Evolutionary conservation across 805 yeast genomes (phyloP), one percentile per base, ranked within the genome.

Genomic region (Tetrapisispora taiwanensis): DNA sequence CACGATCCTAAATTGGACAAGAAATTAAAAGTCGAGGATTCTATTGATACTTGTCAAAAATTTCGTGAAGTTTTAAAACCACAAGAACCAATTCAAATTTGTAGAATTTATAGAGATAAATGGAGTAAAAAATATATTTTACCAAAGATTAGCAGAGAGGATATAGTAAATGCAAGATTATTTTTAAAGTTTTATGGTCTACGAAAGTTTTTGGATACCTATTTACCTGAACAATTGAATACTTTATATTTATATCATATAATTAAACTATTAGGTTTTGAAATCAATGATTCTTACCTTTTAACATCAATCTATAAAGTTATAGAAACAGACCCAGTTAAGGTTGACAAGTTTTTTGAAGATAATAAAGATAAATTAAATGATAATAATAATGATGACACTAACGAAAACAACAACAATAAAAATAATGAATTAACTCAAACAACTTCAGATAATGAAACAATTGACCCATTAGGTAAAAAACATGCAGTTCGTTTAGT

Each of bases 211-310:
- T 59, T 85, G 39, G 77, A 76, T 42, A 68, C 68, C 40, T 82
- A 75, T 49, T 59, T 85, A 24, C 84, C 89, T 1, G 70, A 71
- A 2, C 73, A 74, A 6, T 79, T 86, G 28, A 69, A 74, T 22
- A 69, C 77, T 7, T 71, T 75, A 14, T 81, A 81, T 51, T 66
- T 84, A 5, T 58, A 78, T 22, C 68, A 69, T 36, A 63, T 84
- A 39, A 74, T 83, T 9, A 68, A 75, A 41, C 64, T 80, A 34
- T 58, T 88, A 18, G 96, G 95, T 1, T 86, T 75, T 52, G 62
- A 63, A 47, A 52, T 56, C 27, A 62, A 57, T 36, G 65, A 62
- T 44, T 51, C 51, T 18, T 55, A 50, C 48, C 59, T 49, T 60
- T 70, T 68, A 34, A 62, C 59, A 19, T 49, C 56, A 1, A 49